phyloP scores from a whole-genome alignment of 768 basidiomycete species.

The Mycena venus region DNA sequence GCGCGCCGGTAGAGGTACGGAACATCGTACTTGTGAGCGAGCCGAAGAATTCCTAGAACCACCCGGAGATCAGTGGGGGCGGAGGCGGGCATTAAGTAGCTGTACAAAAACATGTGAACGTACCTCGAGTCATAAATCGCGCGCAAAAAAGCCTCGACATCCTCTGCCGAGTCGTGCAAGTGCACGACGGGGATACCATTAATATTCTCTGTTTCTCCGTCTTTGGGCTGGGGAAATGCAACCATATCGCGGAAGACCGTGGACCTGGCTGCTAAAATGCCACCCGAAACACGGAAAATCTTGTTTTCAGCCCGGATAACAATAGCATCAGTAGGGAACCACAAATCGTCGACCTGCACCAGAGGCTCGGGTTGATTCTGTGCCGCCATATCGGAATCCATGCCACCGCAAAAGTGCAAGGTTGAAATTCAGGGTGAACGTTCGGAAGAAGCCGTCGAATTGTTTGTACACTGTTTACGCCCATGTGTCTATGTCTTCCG shows the following conservation, averaged over 20 bases:
- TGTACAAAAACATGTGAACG: neutral
- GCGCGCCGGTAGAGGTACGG: neutral
- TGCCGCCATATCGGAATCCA: too few species aligned
- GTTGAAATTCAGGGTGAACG: too few species aligned
- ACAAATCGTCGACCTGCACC: neutral
- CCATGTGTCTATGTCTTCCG: too few species aligned
- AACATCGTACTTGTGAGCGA: constrained; percentile 5
- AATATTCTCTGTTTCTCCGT: neutral
- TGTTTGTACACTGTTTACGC: too few species aligned
- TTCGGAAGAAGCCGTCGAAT: too few species aligned
- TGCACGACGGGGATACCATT: constrained; percentile 7
- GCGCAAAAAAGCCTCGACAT: neutral
- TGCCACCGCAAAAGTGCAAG: too few species aligned
- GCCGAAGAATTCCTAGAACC: neutral
- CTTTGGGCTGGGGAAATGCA: neutral
- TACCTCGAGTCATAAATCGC: constrained; percentile 10
- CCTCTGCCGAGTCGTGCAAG: neutral
- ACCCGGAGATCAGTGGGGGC: neutral
- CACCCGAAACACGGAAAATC: neutral
- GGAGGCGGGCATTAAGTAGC: constrained; percentile 9
- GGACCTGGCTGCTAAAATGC: neutral
- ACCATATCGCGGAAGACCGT: constrained; percentile 9
- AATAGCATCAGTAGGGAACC: neutral
- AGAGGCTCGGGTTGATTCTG: neutral
- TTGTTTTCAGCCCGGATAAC: constrained; percentile 3